Evolutionary conservation across 2,329 filamentous ascomycete species (phyloP), one percentile per base, ranked within the genome.

Genomic region (Colletotrichum echinochloae): DNA sequence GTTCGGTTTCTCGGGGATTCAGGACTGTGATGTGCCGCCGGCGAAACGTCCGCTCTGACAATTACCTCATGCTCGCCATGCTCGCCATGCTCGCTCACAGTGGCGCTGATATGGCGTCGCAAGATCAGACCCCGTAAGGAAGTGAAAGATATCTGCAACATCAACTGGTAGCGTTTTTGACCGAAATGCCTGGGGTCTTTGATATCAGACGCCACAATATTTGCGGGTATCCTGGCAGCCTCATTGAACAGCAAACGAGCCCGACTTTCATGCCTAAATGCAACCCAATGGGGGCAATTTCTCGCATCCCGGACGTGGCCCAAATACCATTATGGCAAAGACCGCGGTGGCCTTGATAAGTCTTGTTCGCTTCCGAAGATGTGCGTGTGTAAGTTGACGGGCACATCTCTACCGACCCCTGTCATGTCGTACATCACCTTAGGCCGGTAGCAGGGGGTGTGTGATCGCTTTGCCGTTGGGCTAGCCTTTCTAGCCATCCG

Each of bases 371-470:
- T 56, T 54, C 11, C 9, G 39, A 71, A 46, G 52, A 30, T 61
- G 51, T 51, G 57, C 44, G 51, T 39, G 59, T 46, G 37, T 33
- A 46, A 52, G 26, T 37, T 37, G 44, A 54, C 59, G 55, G 26
- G 49, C 54, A 59, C 37, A 68, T 30, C 64, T 54, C 46, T 23
- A 8, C 18, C 11, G 44, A 44, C 66, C 69, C 69, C 55, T 70
- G 59, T 60, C 66, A 66, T 72, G 70, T 70, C 51, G 70, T 72
- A 70, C 66, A 63, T 64, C 35, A 55, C 55, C 37, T 66, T 65
- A 57, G 46, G 55, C 49, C 54, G 59, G 37, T 41, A 41, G 37
- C 60, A 71, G 67, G 67, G 67, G n/a, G n/a, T n/a, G n/a, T n/a
- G 64, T 62, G 54, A 55, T 51, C 60, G 65, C 65, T 65, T 55